Percentiles rank a stretch among this genome's conserved stretches.
These are phyloP conservation scores for Phytophthora hibernalis DNA, from an alignment of 352 stramenopile species.

Conservation along the genomic window DNA sequence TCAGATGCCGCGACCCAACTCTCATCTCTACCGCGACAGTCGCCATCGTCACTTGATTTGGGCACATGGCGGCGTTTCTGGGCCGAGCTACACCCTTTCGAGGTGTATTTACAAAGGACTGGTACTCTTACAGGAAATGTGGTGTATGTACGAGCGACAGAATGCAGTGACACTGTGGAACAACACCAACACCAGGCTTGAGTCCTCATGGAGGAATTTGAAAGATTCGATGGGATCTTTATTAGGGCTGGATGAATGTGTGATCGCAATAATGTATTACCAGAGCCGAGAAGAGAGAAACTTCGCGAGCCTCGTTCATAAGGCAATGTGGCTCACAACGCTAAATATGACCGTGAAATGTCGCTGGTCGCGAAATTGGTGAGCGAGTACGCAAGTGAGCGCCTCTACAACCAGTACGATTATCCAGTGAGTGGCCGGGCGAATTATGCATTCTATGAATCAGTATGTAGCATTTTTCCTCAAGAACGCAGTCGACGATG, in stretches of 20 bases:
- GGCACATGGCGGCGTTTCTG: too few species aligned
- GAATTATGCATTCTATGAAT: background rate
- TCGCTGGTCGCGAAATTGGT: background rate
- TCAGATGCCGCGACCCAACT: too few species aligned
- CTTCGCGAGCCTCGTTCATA: background rate
- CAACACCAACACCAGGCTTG: background rate
- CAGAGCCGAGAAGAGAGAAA: background rate
- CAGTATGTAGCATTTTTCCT: background rate
- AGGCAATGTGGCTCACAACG: background rate
- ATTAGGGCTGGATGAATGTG: background rate
- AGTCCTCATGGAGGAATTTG: background rate
- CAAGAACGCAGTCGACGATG: background rate
- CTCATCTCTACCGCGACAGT: too few species aligned
- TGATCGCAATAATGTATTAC: background rate
- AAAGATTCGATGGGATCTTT: background rate
- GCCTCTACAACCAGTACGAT: background rate
- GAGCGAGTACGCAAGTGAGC: background rate
- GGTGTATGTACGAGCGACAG: background rate
- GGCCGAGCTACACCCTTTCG: background rate
- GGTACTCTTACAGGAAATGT: background rate
- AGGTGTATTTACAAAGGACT: background rate
- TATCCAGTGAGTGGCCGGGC: background rate
- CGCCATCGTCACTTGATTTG: too few species aligned
- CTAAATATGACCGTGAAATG: slow-evolving; percentile 2
- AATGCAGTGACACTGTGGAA: background rate